phyloP scores from a whole-genome alignment of 75 land plant genomes.

The Pinus albicaulis region DNA sequence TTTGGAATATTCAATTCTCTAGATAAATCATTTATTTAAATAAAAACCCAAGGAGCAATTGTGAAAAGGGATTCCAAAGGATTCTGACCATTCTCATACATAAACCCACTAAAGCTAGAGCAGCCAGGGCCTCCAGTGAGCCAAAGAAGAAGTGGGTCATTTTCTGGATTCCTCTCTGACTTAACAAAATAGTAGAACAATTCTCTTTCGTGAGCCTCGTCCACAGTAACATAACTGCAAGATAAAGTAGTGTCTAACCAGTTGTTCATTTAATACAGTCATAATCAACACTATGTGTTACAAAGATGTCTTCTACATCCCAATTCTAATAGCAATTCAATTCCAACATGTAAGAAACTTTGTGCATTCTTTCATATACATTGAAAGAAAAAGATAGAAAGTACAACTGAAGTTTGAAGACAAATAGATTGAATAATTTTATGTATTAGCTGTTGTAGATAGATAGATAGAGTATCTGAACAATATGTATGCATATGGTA shows the following conservation, averaged over 20 bases:
- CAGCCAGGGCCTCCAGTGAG: conserved; percentile 65
- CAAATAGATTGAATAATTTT: no score
- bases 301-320: no score
- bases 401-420: no score
- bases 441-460: no score
- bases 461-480: no score
- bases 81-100: conserved; percentile 43
- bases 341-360: no score
- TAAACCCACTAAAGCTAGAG: conserved; percentile 53
- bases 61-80: neutral
- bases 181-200: conserved; percentile 58
- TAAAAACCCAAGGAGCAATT: neutral
- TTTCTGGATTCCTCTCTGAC: conserved; percentile 33
- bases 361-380: no score
- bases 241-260: neutral
- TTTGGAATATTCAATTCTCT: neutral
- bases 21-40: neutral
- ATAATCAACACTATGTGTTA: no score
- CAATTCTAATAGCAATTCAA: no score
- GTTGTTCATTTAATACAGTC: no score
- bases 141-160: conserved; percentile 62
- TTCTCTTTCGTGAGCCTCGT: conserved; percentile 21
- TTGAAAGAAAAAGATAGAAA: no score
- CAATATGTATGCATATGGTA: neutral
- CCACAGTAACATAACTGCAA: conserved; percentile 47